phyloP scores from a whole-genome alignment of 2,329 filamentous ascomycete species.

The Alternaria gaisen region DNA sequence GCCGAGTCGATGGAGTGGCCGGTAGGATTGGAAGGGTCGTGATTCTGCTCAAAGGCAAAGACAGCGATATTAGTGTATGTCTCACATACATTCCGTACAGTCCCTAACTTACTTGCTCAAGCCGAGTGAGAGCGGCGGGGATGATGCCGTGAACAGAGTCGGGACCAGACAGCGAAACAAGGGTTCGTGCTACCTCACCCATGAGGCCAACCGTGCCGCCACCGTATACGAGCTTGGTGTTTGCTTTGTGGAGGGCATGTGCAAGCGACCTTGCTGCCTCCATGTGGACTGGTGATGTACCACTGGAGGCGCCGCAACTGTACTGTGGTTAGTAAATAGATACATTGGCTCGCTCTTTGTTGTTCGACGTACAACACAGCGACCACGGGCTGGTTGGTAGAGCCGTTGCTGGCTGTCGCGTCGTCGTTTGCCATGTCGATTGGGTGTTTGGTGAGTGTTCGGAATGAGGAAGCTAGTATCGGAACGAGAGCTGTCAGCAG shows the following conservation, averaged over 20 bases:
- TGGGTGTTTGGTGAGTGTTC: constrained; percentile 1
- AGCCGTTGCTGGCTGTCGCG: constrained; percentile 20
- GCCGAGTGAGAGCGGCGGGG: constrained; percentile 80
- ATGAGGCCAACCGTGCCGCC: constrained; percentile 94
- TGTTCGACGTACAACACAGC: constrained; percentile 77
- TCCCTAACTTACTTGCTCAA: constrained; percentile 59
- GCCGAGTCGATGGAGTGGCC: constrained; percentile 65
- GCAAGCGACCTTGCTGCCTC: constrained; percentile 81
- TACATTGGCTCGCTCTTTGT: background rate
- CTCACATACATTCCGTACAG: too few relatives aligned
- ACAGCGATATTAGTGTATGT: too few relatives aligned
- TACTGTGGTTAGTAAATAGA: constrained; percentile 18
- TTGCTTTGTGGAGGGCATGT: constrained; percentile 74
- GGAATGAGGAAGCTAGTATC: constrained; percentile 20
- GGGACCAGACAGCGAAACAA: constrained; percentile 84
- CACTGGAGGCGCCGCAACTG: constrained; percentile 82
- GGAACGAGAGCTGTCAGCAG: constrained; percentile 15
- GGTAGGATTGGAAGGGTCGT: constrained; percentile 57
- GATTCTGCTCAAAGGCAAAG: constrained; percentile 55
- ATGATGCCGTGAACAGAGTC: constrained; percentile 91
- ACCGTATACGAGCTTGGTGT: constrained; percentile 89
- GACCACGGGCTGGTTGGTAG: constrained; percentile 68
- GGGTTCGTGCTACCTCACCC: constrained; percentile 88
- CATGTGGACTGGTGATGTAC: constrained; percentile 77
- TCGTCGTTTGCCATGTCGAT: constrained; percentile 33